Evolutionary conservation across 2,329 filamentous ascomycete genomes (phyloP).

Genomic region (Pezicula radicicola): DNA sequence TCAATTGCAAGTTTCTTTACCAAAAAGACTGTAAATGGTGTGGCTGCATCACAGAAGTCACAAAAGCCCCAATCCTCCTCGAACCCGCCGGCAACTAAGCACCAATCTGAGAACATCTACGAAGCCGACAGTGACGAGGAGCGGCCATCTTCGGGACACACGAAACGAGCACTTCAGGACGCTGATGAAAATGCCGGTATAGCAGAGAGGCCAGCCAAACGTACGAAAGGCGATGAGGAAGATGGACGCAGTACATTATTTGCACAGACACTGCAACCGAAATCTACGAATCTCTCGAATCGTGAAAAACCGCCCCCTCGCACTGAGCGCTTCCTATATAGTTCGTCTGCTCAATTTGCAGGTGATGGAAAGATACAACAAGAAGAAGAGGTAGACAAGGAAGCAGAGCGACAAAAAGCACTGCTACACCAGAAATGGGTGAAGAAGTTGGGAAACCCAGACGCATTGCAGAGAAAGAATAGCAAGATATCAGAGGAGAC

Average conservation of each 20-base stretch:
- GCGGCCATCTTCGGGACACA: constrained; percentile 16
- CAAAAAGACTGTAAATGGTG: constrained; percentile 41
- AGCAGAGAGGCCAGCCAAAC: constrained; percentile 39
- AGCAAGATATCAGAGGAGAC: constrained; percentile 51
- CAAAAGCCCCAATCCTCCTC: neutral
- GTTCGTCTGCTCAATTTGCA: constrained; percentile 31
- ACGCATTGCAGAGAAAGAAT: constrained; percentile 66
- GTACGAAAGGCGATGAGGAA: constrained; percentile 39
- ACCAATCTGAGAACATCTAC: constrained; percentile 15
- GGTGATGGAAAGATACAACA: constrained; percentile 32
- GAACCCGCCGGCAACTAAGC: neutral
- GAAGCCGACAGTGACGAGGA: constrained; percentile 26
- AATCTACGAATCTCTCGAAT: constrained; percentile 11
- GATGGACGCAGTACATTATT: constrained; percentile 35
- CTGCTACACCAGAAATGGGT: constrained; percentile 82
- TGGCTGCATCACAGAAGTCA: neutral
- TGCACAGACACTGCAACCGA: constrained; percentile 31
- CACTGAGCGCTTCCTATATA: constrained; percentile 51
- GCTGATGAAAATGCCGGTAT: constrained; percentile 41
- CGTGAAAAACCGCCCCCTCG: constrained; percentile 33
- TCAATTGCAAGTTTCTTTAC: constrained; percentile 83
- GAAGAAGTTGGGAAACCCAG: constrained; percentile 82
- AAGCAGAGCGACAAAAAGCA: constrained; percentile 57
- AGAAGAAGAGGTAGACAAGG: constrained; percentile 45
- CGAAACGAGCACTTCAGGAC: constrained; percentile 47